Conservation (phyloP, 306 rosid species). For the Corylus avellana region DNA sequence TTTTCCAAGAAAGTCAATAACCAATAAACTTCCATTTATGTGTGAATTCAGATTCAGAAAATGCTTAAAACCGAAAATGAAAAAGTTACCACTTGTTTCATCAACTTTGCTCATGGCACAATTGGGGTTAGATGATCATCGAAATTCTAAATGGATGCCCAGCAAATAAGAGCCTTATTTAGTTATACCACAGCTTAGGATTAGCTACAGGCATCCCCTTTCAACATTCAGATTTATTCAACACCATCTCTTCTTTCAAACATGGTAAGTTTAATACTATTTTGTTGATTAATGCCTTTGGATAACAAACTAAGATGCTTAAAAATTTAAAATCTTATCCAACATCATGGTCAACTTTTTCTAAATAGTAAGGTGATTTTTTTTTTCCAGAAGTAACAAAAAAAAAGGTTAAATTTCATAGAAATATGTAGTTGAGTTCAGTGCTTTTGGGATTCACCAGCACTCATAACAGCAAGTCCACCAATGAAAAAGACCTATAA, state of each 20-base stretch:
- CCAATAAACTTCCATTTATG: background rate
- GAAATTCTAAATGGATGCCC: background rate
- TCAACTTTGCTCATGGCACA: background rate
- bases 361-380: background rate
- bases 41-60: background rate
- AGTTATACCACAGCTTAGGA: background rate
- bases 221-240: slow-evolving; percentile 5
- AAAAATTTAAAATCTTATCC: background rate
- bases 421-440: background rate
- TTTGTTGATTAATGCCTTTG: background rate
- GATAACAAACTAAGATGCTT: background rate
- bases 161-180: background rate
- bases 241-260: background rate
- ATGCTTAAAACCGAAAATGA: background rate
- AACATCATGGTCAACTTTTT: background rate
- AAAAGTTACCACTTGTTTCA: background rate
- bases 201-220: background rate
- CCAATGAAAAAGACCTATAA: background rate
- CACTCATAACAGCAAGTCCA: background rate
- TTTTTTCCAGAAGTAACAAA: background rate
- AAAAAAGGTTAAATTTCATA: background rate
- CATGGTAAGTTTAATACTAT: background rate
- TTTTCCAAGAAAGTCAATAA: slow-evolving; percentile 12
- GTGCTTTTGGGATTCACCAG: background rate
- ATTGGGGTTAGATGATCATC: background rate